phyloP scores from a whole-genome alignment of 805 yeast genomes.

The Candida verbasci region DNA sequence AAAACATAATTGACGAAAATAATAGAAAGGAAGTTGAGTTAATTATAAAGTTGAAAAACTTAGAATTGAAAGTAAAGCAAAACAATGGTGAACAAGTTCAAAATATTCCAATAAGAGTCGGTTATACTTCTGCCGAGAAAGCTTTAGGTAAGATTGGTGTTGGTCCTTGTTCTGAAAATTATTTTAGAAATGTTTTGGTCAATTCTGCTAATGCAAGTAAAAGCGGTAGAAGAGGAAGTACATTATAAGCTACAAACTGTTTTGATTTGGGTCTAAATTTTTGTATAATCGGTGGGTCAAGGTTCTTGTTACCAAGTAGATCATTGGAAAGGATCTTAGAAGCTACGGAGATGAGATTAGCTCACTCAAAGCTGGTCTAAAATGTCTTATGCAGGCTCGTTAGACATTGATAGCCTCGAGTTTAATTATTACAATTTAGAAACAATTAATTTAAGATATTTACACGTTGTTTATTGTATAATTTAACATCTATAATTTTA shows the following conservation, averaged over 20 bases:
- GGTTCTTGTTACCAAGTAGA: too few relatives aligned
- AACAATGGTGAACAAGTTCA: conserved; percentile 32
- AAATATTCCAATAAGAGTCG: conserved; percentile 34
- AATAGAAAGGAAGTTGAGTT: conserved; percentile 78
- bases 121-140: conserved; percentile 71
- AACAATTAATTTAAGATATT: too few relatives aligned
- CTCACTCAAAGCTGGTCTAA: too few relatives aligned
- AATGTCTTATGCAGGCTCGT: too few relatives aligned
- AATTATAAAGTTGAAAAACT: conserved; percentile 51
- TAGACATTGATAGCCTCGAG: too few relatives aligned
- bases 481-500: too few relatives aligned
- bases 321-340: too few relatives aligned
- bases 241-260: not conserved
- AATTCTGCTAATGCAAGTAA: conserved; percentile 20
- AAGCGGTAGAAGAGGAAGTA: conserved; percentile 19
- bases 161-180: conserved; percentile 62
- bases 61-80: conserved; percentile 32
- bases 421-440: too few relatives aligned
- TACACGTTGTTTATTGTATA: too few relatives aligned
- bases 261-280: too few relatives aligned
- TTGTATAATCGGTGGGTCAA: too few relatives aligned
- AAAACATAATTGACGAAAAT: conserved; percentile 69
- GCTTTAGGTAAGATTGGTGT: conserved; percentile 78
- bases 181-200: conserved; percentile 21
- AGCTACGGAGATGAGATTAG: too few relatives aligned